Evolutionary conservation across 345 rosid genomes (phyloP), one percentile per base, ranked within the genome.

Genomic region (Pistacia vera): DNA sequence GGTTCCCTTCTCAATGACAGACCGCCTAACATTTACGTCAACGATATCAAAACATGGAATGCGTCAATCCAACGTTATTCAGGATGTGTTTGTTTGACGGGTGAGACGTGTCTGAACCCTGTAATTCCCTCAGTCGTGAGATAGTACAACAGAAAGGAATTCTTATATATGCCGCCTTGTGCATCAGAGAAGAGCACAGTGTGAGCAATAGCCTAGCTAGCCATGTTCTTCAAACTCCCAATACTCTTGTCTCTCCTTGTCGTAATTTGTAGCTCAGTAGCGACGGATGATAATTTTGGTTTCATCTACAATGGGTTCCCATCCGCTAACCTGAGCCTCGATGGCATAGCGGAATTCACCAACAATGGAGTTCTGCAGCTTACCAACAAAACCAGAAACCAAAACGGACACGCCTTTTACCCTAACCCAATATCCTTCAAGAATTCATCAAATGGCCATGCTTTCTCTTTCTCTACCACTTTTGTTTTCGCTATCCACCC

Each of bases 401-500:
- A 51, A 55, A 35, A 12, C 3, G 88, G 90, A 11, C 91, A 87
- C 60, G 90, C 89, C 67, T 92, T 92, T 66, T 84, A 83, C 56
- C 84, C 78, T 12, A 35, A 68, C 8, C 81, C 72, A 0, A 18
- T 83, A 8, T 3, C 14, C 11, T 72, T 92, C 87, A 88, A 85
- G 78, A 85, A 78, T 71, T 79, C 90, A 0, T 9, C 84, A 33
- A 70, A 74, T 61, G 72, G 74, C 66, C 28, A 69, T 3, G 83
- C 70, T 67, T 28, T 76, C 78, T 78, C 90, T 63, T 90, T 90
- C 84, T 83, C 93, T 4, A n/a, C 91, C 69, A 79, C 88, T 59
- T 91, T 90, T 75, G 78, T 88, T 67, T 93, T 91, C 14, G 90
- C 82, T 2, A 91, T 93, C 28, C 59, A 71, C 12, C 70, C 97